Evolutionary conservation across 179 eudicot genomes (phyloP).

Genomic region (Dionaea muscipula): DNA sequence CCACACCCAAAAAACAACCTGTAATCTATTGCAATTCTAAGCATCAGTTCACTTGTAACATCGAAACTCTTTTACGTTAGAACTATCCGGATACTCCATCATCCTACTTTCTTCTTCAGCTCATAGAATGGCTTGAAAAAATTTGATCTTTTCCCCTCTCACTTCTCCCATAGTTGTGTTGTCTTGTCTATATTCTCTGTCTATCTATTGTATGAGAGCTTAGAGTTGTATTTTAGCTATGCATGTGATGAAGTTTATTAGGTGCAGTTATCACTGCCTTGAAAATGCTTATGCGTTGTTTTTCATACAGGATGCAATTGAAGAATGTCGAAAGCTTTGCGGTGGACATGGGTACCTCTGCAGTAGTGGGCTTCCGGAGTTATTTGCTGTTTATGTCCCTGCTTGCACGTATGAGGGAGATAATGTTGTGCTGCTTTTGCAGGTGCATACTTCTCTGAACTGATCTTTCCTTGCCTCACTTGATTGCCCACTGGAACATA

Average conservation of each 20-base stretch:
- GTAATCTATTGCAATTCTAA: too few species aligned
- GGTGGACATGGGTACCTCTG: conserved; percentile 96
- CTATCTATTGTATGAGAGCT: background rate
- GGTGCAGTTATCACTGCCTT: background rate
- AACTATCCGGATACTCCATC: too few species aligned
- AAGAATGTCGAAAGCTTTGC: conserved; percentile 90
- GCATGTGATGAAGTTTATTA: too few species aligned
- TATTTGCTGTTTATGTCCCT: conserved; percentile 89
- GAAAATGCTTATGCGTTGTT: background rate
- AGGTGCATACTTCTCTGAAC: conserved; percentile 42
- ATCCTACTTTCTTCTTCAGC: too few species aligned
- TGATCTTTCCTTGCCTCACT: too few species aligned
- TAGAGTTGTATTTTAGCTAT: background rate
- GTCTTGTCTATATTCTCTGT: background rate
- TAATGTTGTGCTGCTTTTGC: conserved; percentile 68
- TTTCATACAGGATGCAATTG: conserved; percentile 68
- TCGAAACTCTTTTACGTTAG: too few species aligned
- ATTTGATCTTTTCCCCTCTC: too few species aligned
- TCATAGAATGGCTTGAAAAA: background rate
- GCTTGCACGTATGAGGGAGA: conserved; percentile 98
- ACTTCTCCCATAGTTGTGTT: too few species aligned
- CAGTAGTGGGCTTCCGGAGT: conserved; percentile 94
- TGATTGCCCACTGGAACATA: too few species aligned
- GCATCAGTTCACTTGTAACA: too few species aligned
- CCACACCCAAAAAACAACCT: too few species aligned